Base-by-base conservation (phyloP, 2,329 filamentous ascomycete species). In the Claviceps digitariae region DNA sequence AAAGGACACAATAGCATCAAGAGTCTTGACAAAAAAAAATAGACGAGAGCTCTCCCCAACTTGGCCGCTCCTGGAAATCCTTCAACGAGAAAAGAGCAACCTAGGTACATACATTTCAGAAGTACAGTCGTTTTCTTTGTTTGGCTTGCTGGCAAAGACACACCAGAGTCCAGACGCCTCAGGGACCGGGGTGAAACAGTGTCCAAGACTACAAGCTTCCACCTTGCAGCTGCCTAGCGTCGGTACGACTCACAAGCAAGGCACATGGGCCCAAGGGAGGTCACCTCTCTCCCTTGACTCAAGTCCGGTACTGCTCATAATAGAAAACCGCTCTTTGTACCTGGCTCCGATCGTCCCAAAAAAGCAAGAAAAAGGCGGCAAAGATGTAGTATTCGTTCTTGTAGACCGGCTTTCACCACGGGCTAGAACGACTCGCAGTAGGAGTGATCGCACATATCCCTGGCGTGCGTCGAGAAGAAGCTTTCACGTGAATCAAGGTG, bases 401-500 rank as follows among this genome's bases (percentile, higher is more conserved):
- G 29, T 53, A 23, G 25, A 51, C 51, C 51, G 48, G 52, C 27
- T 34, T 20, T 40, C 51, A 34, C 25, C 21, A 13, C 21, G 27
- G 38, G 38, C 46, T 21, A 40, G 51, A 44, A 13, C 31, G 31
- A 12, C 27, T 29, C 27, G 27, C 27, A 9, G 27, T 29, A 5
- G 9, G 27, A 29, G 27, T 29, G 9, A 29, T 29, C 9, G 27
- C 27, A 29, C 27, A 7, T 29, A 29, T 9, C 27, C 27, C 31
- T 3, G 31, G 31, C 3, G 31, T 13, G 31, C 31, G 2, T 34
- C 9, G 2, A 25, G 38, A 38, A 34, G 38, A 36, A 34, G 31
- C 31, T 41, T 36, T 23, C 25, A 36, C 40, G 52, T 56, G 53
- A 52, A 57, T 55, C 57, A 57, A 38, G 46, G 41, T 51, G 23